Percentiles rank a stretch among this genome's conserved stretches.
Conservation (phyloP, 169 alveolate species). For the Plasmodium relictum region DNA sequence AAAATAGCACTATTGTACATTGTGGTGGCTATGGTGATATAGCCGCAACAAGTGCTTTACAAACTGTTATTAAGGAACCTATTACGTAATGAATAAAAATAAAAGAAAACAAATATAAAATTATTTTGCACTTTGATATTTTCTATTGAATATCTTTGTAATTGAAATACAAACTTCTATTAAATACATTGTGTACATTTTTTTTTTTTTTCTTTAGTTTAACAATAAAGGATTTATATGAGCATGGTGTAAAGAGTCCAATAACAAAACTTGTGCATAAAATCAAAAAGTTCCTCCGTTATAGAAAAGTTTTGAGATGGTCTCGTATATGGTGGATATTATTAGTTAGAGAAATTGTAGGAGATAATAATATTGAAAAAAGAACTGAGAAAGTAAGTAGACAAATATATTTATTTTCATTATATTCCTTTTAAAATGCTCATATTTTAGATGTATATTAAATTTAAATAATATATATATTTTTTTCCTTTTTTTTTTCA, state of each 20-base stretch:
- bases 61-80: constrained; percentile 37
- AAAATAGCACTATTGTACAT: constrained; percentile 30
- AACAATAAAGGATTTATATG: constrained; percentile 66
- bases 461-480: neutral
- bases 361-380: constrained; percentile 49
- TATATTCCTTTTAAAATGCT: neutral
- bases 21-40: constrained; percentile 62
- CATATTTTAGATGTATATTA: neutral
- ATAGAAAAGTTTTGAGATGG: constrained; percentile 78
- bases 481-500: constrained; percentile 13
- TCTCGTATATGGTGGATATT: constrained; percentile 78
- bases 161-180: neutral
- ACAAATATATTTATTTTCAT: neutral
- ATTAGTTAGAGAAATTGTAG: constrained; percentile 74
- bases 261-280: constrained; percentile 22
- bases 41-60: constrained; percentile 57
- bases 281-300: constrained; percentile 47
- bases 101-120: neutral
- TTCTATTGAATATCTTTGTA: neutral
- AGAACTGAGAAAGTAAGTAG: constrained; percentile 55
- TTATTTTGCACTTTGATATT: neutral
- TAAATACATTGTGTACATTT: neutral
- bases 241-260: constrained; percentile 61
- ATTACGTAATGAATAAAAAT: constrained; percentile 14
- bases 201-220: constrained; percentile 16